Base-by-base conservation (phyloP, 768 basidiomycete genomes). In the Boletus barrowsii region DNA sequence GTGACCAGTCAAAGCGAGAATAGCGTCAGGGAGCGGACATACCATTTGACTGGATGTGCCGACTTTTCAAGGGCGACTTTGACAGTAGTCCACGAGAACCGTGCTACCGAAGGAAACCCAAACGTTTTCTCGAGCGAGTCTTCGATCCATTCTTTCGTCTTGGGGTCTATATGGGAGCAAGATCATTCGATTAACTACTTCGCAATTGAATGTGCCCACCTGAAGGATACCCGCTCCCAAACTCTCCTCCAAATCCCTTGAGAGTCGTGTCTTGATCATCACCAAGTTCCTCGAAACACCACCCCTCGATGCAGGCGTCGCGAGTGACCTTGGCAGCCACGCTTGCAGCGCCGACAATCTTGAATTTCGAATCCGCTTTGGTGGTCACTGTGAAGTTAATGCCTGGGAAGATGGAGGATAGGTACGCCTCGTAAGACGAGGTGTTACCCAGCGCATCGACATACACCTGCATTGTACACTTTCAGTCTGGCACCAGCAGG, bases 261-360 rank as follows among this genome's bases (percentile, higher is more conserved):
- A 50, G 36, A 37, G 33, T 24, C 30, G 24, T 26, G 17, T 24
- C 14, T 43, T 52, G 52, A 35, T 62, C 49, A 6, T 54, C 51
- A 37, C 67, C 60, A 3, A 72, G 75, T 64, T 92, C 90, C 68
- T 90, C 83, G 59, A 86, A 95, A 10, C 77, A 65, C 96, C 96
- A 98, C 4, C 79, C 79, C 56, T 95, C 87, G 18, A 98, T 77
- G 70, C 93, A 93, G 8, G 87, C 84, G 64, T 98, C 96, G 52
- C 96, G 79, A 1, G 95, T 98, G 26, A 96, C 94, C 72, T 99
- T 99, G 3, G 97, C 97, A 3, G 93, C 93, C n/a, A 98, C 92
- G 68, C 91, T 93, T 2, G 96, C 97, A 7, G 97, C 97, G 20
- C 93, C 88, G 55, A 99, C 97, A 55, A 99, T 95, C 65, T 94